phyloP scores from a whole-genome alignment of 2,329 filamentous ascomycete genomes.

The Talaromyces marneffei region DNA sequence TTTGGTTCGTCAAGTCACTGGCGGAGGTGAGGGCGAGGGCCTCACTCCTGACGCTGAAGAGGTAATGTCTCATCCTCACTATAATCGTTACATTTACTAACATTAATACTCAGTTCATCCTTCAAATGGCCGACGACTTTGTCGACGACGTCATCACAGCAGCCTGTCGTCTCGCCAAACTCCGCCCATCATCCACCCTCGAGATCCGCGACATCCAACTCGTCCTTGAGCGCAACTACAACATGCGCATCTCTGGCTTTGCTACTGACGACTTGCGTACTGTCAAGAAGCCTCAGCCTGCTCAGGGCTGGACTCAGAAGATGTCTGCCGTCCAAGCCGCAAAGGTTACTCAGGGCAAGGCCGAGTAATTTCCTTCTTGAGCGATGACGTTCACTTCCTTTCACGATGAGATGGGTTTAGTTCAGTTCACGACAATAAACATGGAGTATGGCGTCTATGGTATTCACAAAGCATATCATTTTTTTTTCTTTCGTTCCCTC shows the following conservation, averaged over 20 bases:
- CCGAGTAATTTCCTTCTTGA: conserved; percentile 25
- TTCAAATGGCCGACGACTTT: conserved; percentile 87
- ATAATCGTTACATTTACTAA: no score
- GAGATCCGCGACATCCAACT: conserved; percentile 84
- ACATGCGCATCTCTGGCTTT: conserved; percentile 89
- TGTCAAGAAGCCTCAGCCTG: conserved; percentile 86
- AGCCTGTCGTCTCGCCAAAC: conserved; percentile 86
- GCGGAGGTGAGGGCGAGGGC: conserved; percentile 67
- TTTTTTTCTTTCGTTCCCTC: background rate
- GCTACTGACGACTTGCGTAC: conserved; percentile 90
- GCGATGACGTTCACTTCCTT: background rate
- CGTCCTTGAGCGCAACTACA: conserved; percentile 76
- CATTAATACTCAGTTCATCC: conserved; percentile 60
- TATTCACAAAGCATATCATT: background rate
- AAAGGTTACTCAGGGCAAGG: conserved; percentile 56
- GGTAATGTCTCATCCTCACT: conserved; percentile 52
- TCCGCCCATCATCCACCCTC: conserved; percentile 81
- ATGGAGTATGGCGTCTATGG: background rate
- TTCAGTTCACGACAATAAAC: background rate
- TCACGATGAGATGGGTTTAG: background rate
- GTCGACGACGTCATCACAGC: conserved; percentile 83
- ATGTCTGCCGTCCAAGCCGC: conserved; percentile 95
- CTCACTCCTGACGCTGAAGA: conserved; percentile 93
- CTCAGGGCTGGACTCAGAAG: conserved; percentile 86
- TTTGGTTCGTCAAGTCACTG: conserved; percentile 87